Evolutionary conservation across 2,329 filamentous ascomycete genomes (phyloP).

Genomic region (Amauroascus niger): DNA sequence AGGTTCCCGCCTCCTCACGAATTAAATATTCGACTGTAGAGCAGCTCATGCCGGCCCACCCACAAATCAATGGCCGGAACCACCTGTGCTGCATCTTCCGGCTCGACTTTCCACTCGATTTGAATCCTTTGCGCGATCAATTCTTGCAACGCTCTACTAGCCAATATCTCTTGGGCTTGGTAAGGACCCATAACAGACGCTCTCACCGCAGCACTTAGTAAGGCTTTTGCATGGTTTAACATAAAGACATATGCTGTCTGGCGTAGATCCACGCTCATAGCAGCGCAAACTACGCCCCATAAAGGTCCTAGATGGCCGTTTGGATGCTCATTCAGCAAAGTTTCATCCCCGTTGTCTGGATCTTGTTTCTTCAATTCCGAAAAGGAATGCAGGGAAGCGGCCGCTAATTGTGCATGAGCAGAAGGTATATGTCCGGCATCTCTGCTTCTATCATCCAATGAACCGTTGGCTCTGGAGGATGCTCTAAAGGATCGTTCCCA

Average conservation of each 20-base stretch:
- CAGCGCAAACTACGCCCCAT: constrained; percentile 48
- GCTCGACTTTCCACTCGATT: constrained; percentile 39
- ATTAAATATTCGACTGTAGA: constrained; percentile 60
- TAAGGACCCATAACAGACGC: constrained; percentile 57
- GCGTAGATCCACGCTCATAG: constrained; percentile 43
- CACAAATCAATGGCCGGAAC: constrained; percentile 56
- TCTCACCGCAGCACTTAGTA: constrained; percentile 53
- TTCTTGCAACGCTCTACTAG: constrained; percentile 44
- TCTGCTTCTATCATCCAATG: constrained; percentile 14
- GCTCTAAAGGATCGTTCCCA: constrained; percentile 49
- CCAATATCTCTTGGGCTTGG: constrained; percentile 52
- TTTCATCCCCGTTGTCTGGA: constrained; percentile 21
- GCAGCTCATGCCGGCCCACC: constrained; percentile 54
- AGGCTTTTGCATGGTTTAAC: constrained; percentile 54
- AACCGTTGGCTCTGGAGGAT: constrained; percentile 19
- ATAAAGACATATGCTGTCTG: constrained; percentile 53
- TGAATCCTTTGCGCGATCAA: constrained; percentile 43
- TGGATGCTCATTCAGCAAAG: constrained; percentile 17
- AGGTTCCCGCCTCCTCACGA: constrained; percentile 37
- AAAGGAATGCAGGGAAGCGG: constrained; percentile 29
- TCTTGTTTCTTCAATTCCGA: constrained; percentile 31
- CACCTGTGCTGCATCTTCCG: constrained; percentile 50
- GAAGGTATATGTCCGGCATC: neutral
- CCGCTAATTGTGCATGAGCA: neutral
- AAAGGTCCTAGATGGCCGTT: constrained; percentile 52